phyloP scores from a whole-genome alignment of 108 stramenopile genomes.

The Seminavis robusta region DNA sequence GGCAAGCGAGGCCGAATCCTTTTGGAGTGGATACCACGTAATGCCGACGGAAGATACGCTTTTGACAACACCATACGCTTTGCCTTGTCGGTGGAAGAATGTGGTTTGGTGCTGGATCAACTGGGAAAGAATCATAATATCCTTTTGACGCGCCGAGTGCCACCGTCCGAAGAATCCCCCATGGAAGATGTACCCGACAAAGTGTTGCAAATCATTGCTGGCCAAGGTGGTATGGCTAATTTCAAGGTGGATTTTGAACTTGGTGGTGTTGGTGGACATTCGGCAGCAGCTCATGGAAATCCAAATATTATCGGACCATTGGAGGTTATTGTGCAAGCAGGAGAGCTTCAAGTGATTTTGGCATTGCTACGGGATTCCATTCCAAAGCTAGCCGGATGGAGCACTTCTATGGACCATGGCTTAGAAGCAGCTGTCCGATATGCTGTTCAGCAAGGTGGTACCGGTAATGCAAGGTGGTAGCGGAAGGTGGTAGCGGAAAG shows the following conservation, averaged over 20 bases:
- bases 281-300: too few species aligned
- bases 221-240: conserved; percentile 37
- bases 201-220: conserved; percentile 50
- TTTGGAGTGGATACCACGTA: conserved; percentile 46
- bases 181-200: conserved; percentile 29
- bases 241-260: conserved; percentile 48
- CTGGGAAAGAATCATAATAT: conserved; percentile 29
- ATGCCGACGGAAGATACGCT: conserved; percentile 4
- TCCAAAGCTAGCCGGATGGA: conserved; percentile 55
- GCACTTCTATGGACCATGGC: conserved; percentile 47
- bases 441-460: too few species aligned
- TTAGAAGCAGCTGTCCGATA: too few species aligned
- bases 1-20: conserved; percentile 41
- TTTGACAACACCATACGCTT: conserved; percentile 35
- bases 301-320: conserved; percentile 21
- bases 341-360: conserved; percentile 53
- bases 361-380: conserved; percentile 42
- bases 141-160: too few species aligned
- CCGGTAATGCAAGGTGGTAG: too few species aligned
- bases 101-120: conserved; percentile 44
- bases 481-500: too few species aligned
- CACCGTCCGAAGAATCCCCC: background rate
- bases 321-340: conserved; percentile 41
- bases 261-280: conserved; percentile 48
- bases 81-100: conserved; percentile 48